phyloP scores from a whole-genome alignment of 805 yeast species.

The Komagataella pseudopastoris region DNA sequence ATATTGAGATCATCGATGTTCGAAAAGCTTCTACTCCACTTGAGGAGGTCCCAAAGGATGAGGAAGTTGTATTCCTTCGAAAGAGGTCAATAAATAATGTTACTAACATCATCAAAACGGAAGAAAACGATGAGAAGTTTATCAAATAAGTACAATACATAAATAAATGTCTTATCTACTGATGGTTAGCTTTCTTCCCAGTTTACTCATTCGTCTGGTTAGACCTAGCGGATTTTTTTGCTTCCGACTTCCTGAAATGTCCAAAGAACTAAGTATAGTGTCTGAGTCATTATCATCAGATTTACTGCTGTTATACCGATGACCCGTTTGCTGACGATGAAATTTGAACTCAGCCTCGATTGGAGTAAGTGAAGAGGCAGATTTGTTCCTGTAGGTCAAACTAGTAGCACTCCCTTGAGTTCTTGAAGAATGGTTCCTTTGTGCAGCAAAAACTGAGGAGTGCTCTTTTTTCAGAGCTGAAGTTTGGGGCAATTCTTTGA shows the following conservation, averaged over 20 bases:
- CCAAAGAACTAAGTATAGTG: neutral
- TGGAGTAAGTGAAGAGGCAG: neutral
- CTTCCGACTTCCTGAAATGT: neutral
- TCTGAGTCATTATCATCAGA: neutral
- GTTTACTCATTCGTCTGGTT: neutral
- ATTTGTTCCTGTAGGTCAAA: neutral
- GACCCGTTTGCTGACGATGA: neutral
- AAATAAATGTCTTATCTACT: neutral
- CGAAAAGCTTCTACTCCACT: constrained; percentile 11
- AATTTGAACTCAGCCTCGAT: neutral
- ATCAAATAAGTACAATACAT: too few relatives aligned
- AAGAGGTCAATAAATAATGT: neutral
- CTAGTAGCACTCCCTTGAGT: neutral
- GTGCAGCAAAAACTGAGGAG: neutral
- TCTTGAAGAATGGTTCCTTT: neutral
- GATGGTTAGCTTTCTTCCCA: neutral
- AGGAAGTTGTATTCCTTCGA: constrained; percentile 4
- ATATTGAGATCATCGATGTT: constrained; percentile 41
- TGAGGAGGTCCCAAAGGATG: constrained; percentile 9
- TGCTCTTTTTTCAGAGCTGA: constrained; percentile 22
- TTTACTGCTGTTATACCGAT: neutral
- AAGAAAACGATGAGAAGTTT: neutral
- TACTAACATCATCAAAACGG: neutral
- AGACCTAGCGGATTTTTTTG: neutral
- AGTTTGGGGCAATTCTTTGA: constrained; percentile 33